Conservation (phyloP, 2,329 filamentous ascomycete genomes). For the Aspergillus uvarum region DNA sequence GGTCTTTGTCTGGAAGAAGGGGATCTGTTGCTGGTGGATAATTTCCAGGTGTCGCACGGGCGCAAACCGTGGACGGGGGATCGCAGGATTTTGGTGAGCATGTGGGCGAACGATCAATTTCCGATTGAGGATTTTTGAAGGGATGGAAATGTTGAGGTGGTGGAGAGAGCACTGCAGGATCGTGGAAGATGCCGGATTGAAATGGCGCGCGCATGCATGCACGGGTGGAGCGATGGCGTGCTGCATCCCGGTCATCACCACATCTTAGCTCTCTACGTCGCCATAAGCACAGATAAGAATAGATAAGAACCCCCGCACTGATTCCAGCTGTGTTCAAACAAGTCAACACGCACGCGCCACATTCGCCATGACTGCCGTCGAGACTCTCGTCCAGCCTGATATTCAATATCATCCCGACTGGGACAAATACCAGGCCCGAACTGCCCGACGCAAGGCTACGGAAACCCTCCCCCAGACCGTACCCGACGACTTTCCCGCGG, state of each 20-base stretch:
- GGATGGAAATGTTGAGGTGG: background rate
- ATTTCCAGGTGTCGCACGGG: background rate
- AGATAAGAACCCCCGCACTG: background rate
- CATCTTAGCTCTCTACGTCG: background rate
- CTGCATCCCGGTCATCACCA: background rate
- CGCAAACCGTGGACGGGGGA: background rate
- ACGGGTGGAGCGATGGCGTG: too few relatives aligned
- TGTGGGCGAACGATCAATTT: background rate
- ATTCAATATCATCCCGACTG: slow-evolving; percentile 30
- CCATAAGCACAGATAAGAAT: background rate
- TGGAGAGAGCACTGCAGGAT: background rate
- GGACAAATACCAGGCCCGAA: slow-evolving; percentile 25
- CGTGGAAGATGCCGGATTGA: background rate
- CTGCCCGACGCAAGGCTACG: slow-evolving; percentile 18
- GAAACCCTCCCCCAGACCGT: slow-evolving; percentile 26
- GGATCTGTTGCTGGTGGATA: background rate
- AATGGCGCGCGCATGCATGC: background rate
- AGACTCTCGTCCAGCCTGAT: slow-evolving; percentile 24
- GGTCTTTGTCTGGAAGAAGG: background rate
- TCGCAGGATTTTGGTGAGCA: background rate
- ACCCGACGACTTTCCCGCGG: slow-evolving; percentile 42
- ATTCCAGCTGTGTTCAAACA: too few relatives aligned
- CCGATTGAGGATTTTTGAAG: background rate
- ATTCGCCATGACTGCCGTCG: background rate
- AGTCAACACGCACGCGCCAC: background rate